Base-by-base conservation (phyloP, 1,284 basidiomycete species). In the Hypsizygus ulmarius region DNA sequence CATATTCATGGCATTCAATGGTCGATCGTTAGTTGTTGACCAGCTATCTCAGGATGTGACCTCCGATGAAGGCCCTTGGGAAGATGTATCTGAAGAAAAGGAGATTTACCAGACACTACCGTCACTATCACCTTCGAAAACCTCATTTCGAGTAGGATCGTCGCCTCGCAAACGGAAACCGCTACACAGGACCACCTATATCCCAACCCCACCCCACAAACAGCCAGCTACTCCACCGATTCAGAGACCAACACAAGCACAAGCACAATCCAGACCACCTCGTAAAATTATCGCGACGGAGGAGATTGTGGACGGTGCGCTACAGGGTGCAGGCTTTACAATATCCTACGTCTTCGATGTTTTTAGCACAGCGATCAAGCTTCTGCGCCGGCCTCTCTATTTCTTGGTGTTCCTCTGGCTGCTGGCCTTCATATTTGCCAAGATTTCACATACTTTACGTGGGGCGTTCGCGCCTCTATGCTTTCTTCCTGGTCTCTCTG, bases 391-490 rank as follows among this genome's bases (percentile, higher is more conserved):
- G 43, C 85, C 85, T 2, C 68, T 89, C 11, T 71, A 74, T 3
- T 45, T 82, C 46, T 52, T 82, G n/a, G 55, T 83, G 12, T 75
- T 75, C 50, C 33, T 82, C 7, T 81, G 68, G 63, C 53, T 82
- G 47, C 64, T 84, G 18, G 67, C 73, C 1, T 51, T 74, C 45
- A 54, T 79, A 49, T 38, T 77, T 8, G 62, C 60, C 6, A 56
- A 61, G 27, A 59, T 82, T 39, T 67, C 70, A 6, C 38, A 58
- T 9, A 71, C 70, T 0, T 49, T 88, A 46, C 69, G 68, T 19
- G 59, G 62, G 8, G 72, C 74, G 0, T 67, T 86, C 41, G 59
- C 70, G 1, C 84, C 86, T 0, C 45, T 87, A 0, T 88, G 85
- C 63, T 64, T 72, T 43, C 35, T 87, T 10, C 86, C 86, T 1